Evolutionary conservation across 768 basidiomycete genomes (phyloP), one percentile per base, ranked within the genome.

Genomic region (Rhodotorula sphaerocarpa): DNA sequence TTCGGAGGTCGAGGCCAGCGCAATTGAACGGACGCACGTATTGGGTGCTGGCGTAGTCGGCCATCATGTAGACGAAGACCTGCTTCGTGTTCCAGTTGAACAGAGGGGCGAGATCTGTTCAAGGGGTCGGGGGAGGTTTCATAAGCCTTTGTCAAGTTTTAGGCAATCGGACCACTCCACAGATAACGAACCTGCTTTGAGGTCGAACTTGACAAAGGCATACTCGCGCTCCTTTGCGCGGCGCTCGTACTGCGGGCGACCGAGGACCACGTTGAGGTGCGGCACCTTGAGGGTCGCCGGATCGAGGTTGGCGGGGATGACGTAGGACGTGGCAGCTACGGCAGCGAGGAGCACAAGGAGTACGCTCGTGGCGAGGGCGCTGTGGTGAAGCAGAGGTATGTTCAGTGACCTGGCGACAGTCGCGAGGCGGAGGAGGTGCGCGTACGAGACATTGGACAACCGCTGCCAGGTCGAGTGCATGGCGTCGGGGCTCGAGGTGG

Each of bases 51-150:
- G 79, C 79, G 73, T 90, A 92, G 74, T 92, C 88, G 1, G 87
- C 90, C 70, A 84, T 82, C 39, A 93, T 80, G 72, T 88, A 90
- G 18, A 92, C 74, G 74, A 93, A 92, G 16, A 93, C 73, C 73
- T 93, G 90, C 75, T 93, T 93, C n/a, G 90, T 92, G 75, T 93
- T 93, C 90, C 90, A 93, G 76, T 91, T 78, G 77, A 91, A 93
- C 34, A 93, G 79, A 18, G 90, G 83, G 14, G 82, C 78, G 7
- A 93, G 78, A 76, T 93, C 90, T 90, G 66, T 30, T n/a, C n/a
- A n/a, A n/a, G 36, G 34, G n/a, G 50, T 39, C 21, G 55, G 30
- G 45, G 27, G 11, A 14, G 27, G 54, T 52, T 67, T 30, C 52
- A 45, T 44, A 54, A 10, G 14, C 21, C 42, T 51, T 28, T 15